phyloP scores from a whole-genome alignment of 805 yeast genomes.

The Lipomyces yamadae region DNA sequence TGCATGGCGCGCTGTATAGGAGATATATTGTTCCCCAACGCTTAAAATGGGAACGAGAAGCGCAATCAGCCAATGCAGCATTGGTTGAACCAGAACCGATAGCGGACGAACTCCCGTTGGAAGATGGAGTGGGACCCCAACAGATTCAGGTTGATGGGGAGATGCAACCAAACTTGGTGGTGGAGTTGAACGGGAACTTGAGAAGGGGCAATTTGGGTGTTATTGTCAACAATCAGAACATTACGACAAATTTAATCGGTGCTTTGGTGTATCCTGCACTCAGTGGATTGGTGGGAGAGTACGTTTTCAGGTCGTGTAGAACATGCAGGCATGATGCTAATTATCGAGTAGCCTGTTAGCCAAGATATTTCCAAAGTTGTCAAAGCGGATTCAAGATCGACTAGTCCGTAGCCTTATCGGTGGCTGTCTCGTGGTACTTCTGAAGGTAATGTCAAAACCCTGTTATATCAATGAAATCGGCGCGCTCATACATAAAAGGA shows the following conservation, averaged over 20 bases:
- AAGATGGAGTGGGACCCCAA: neutral
- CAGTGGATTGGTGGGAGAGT: conserved; percentile 29
- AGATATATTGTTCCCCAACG: neutral
- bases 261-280: conserved; percentile 25
- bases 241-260: conserved; percentile 15
- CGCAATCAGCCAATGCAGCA: neutral
- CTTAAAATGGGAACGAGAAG: conserved; percentile 10
- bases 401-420: conserved; percentile 27
- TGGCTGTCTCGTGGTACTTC: conserved; percentile 23
- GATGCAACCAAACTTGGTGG: neutral
- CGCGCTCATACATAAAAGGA: conserved; percentile 9
- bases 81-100: neutral
- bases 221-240: conserved; percentile 7
- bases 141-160: conserved; percentile 5
- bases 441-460: conserved; percentile 19
- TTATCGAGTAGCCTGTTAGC: conserved; percentile 18
- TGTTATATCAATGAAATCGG: no score
- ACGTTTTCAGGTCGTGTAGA: neutral
- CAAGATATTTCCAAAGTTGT: conserved; percentile 13
- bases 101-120: neutral
- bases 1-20: conserved; percentile 4
- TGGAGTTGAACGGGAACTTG: neutral
- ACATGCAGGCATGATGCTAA: neutral
- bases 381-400: conserved; percentile 11
- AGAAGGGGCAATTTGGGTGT: conserved; percentile 5